These are phyloP conservation scores for Metarhizium album DNA, from an alignment of 2,329 filamentous ascomycete species.

Conservation along the genomic window DNA sequence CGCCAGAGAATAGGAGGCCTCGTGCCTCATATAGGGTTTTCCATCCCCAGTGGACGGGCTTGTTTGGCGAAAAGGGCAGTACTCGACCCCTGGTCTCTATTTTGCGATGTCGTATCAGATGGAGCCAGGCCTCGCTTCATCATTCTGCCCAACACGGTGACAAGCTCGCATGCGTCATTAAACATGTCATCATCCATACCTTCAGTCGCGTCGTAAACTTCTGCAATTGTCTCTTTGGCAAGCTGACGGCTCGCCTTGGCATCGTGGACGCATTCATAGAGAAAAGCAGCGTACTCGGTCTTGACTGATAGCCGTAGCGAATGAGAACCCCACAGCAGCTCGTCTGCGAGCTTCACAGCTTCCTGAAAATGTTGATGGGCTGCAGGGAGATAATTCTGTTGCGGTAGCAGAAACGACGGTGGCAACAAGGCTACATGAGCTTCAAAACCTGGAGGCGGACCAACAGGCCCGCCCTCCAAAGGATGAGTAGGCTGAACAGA, in stretches of 20 bases:
- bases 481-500: slow-evolving; percentile 38
- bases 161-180: slow-evolving; percentile 78
- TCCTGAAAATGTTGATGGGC: slow-evolving; percentile 73
- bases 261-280: slow-evolving; percentile 88
- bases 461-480: slow-evolving; percentile 49
- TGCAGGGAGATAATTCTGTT: slow-evolving; percentile 70
- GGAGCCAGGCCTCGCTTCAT: slow-evolving; percentile 60
- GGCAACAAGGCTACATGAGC: slow-evolving; percentile 28
- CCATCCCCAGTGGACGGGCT: slow-evolving; percentile 27
- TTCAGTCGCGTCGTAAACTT: slow-evolving; percentile 84
- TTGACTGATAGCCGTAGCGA: slow-evolving; percentile 82
- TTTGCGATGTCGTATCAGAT: slow-evolving; percentile 22
- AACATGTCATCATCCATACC: slow-evolving; percentile 96
- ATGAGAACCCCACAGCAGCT: slow-evolving; percentile 74
- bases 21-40: slow-evolving; percentile 29
- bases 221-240: slow-evolving; percentile 73
- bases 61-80: slow-evolving; percentile 12
- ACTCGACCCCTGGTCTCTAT: slow-evolving; percentile 22
- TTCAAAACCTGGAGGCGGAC: slow-evolving; percentile 44
- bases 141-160: slow-evolving; percentile 78
- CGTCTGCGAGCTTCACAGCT: slow-evolving; percentile 63
- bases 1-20: neutral
- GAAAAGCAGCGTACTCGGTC: slow-evolving; percentile 83
- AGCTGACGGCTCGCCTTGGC: slow-evolving; percentile 62
- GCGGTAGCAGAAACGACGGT: slow-evolving; percentile 69